Conservation (phyloP, 2,329 filamentous ascomycete species). For the Fusarium kyushuense region DNA sequence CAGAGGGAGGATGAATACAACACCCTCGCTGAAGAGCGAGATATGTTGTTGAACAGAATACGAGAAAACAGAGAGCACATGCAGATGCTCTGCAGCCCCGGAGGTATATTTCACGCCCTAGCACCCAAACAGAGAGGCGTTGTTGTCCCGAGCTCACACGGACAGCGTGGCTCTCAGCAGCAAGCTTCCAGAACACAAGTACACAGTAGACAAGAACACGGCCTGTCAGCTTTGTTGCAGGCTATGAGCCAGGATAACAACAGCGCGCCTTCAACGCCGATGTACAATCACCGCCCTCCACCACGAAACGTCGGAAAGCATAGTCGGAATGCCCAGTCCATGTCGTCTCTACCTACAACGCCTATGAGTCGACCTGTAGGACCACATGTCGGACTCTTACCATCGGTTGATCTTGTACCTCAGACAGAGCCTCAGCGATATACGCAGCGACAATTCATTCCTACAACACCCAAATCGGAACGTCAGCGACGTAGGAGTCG, state of each 20-base stretch:
- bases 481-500: slow-evolving; percentile 74
- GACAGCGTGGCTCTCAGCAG: slow-evolving; percentile 61
- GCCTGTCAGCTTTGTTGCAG: slow-evolving; percentile 83
- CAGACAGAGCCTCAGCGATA: slow-evolving; percentile 68
- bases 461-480: slow-evolving; percentile 59
- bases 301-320: slow-evolving; percentile 71
- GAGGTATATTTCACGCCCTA: slow-evolving; percentile 73
- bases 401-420: slow-evolving; percentile 72
- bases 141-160: slow-evolving; percentile 59
- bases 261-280: slow-evolving; percentile 79
- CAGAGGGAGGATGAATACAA: slow-evolving; percentile 80
- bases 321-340: slow-evolving; percentile 80
- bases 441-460: slow-evolving; percentile 55
- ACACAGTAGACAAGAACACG: slow-evolving; percentile 66
- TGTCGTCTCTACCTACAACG: slow-evolving; percentile 86
- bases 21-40: slow-evolving; percentile 78
- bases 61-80: slow-evolving; percentile 91
- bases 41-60: slow-evolving; percentile 83
- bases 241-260: slow-evolving; percentile 80
- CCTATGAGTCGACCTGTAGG: slow-evolving; percentile 68
- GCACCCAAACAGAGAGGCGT: slow-evolving; percentile 65
- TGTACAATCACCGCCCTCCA: slow-evolving; percentile 58
- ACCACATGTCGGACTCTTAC: slow-evolving; percentile 66
- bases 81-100: slow-evolving; percentile 80
- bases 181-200: slow-evolving; percentile 61